Evolutionary conservation across 192 early-diverging fungal species (phyloP), one percentile per base, ranked within the genome.

Genomic region (Backusella parvicylindrica): DNA sequence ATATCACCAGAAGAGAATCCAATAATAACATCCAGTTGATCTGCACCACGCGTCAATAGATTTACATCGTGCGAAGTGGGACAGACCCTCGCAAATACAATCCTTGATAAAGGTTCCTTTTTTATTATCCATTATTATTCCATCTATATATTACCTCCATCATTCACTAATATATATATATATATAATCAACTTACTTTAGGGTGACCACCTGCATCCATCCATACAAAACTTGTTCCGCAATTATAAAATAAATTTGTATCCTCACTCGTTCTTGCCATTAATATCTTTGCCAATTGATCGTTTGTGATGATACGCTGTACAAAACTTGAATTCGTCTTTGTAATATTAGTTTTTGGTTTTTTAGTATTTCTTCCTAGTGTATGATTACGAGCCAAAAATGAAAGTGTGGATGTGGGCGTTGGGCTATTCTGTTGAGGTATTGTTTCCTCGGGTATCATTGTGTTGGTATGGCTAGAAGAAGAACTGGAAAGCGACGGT

Each of bases 31-130:
- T 97, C 95, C 72, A 98, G 77, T 67, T 89, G 92, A 43, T 93
- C 86, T 47, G 83, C 86, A 60, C 87, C 92, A n/a, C 92, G 82
- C 1, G 92, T 94, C 18, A 92, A 75, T 33, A 88, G 70, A 78
- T 96, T 97, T 37, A 97, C 89, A 83, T 95, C 96, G 75, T 96
- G 93, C 67, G 93, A 95, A 8, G 93, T 92, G 1, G 96, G 92
- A 50, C 91, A 89, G 30, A 90, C 90, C 36, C 92, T 87, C 16
- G 88, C 81, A 60, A 99, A 91, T 47, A 92, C 81, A 8, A 98
- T 84, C 8, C 91, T 87, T 8, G 95, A 94, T 37, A 99, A 83
- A 0, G 94, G 92, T 31, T 96, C 92, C 89, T 94, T 81, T 32
- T 16, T 47, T 30, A 30, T 47, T 30, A 8, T 16, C 21, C 26